Percentiles rank a stretch among this genome's conserved stretches.
Evolutionary conservation across 169 alveolate genomes (phyloP).

Genomic region (Cryptosporidium meleagridis): DNA sequence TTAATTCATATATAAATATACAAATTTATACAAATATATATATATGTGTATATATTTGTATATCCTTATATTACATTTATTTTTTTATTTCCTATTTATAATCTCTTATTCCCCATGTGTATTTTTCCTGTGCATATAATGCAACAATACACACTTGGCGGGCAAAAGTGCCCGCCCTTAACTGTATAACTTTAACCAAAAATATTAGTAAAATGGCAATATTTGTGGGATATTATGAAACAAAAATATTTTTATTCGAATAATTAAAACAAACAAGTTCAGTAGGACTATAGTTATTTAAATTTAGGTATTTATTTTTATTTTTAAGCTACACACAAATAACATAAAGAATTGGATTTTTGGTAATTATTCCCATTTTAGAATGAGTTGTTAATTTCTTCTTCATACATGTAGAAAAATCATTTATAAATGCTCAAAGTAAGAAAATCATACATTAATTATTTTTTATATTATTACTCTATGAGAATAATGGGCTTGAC

Average conservation of each 20-base stretch:
- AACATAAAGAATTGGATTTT: no score
- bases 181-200: not conserved
- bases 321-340: not conserved
- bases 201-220: not conserved
- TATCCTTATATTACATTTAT: not conserved
- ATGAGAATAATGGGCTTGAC: not conserved
- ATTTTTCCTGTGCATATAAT: not conserved
- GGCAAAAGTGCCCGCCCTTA: not conserved
- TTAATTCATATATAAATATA: no score
- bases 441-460: no score
- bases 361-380: no score
- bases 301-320: no score
- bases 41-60: not conserved
- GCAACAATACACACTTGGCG: conserved; percentile 41
- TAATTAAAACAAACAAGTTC: no score
- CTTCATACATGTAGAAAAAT: not conserved
- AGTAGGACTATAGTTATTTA: no score
- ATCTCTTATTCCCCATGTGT: conserved; percentile 8
- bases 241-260: no score
- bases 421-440: no score
- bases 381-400: no score
- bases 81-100: not conserved
- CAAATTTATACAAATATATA: no score
- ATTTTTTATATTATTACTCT: no score
- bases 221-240: not conserved